A percentile compares a stretch with the other conserved stretches of the same genome.
Conservation (phyloP, 768 basidiomycete genomes). For the Cubamyces lactineus region DNA sequence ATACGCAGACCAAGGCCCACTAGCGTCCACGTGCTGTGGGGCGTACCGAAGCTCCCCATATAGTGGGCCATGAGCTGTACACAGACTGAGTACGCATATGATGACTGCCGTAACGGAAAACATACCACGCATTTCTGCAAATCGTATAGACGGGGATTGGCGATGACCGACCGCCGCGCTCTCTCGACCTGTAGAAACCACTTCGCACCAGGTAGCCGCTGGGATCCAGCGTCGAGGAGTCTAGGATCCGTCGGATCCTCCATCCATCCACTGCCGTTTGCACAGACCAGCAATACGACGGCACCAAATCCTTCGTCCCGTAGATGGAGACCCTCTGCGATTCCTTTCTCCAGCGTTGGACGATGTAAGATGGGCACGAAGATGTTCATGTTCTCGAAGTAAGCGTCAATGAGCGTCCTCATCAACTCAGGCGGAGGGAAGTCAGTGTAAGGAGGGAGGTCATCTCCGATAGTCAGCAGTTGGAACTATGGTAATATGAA, state of each 20-base stretch:
- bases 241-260: slow-evolving; percentile 51
- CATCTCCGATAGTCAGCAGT: neutral
- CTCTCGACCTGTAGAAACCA: slow-evolving; percentile 46
- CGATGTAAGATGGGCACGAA: slow-evolving; percentile 47
- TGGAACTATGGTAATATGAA: neutral
- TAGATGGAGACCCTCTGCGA: slow-evolving; percentile 41
- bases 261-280: slow-evolving; percentile 47
- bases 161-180: slow-evolving; percentile 37
- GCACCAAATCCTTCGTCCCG: slow-evolving; percentile 49
- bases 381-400: slow-evolving; percentile 43
- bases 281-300: slow-evolving; percentile 59
- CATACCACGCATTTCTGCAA: slow-evolving; percentile 18
- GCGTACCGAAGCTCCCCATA: slow-evolving; percentile 7
- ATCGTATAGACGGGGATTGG: slow-evolving; percentile 8
- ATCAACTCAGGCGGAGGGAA: slow-evolving; percentile 28
- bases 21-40: slow-evolving; percentile 19
- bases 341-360: slow-evolving; percentile 44
- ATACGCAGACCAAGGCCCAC: slow-evolving; percentile 52
- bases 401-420: slow-evolving; percentile 44
- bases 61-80: slow-evolving; percentile 18
- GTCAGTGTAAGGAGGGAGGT: slow-evolving; percentile 5
- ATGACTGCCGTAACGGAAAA: neutral
- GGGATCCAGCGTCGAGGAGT: slow-evolving; percentile 34
- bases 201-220: slow-evolving; percentile 45
- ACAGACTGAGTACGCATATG: neutral